Evolutionary conservation across 805 yeast genomes (phyloP).

Genomic region (Ogataea ganodermae): DNA sequence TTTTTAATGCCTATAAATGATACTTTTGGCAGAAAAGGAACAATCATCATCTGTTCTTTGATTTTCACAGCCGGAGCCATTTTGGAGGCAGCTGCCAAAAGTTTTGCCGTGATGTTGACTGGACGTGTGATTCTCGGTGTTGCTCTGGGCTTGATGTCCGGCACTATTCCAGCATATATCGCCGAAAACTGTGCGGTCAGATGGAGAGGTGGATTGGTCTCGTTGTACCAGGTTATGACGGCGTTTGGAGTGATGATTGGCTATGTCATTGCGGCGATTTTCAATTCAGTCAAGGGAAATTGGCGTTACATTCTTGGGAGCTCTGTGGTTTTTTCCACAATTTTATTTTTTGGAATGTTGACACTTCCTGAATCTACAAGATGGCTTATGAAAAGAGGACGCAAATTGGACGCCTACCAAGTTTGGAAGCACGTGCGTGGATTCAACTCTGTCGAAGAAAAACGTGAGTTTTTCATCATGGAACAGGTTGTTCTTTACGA

Average conservation of each 20-base stretch:
- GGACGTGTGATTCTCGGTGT: slow-evolving; percentile 60
- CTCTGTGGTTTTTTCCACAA: slow-evolving; percentile 57
- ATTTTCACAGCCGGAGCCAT: slow-evolving; percentile 62
- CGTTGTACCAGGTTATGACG: slow-evolving; percentile 60
- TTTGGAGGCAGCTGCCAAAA: slow-evolving; percentile 51
- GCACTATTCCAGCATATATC: slow-evolving; percentile 57
- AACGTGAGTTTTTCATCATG: slow-evolving; percentile 49
- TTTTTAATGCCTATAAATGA: slow-evolving; percentile 58
- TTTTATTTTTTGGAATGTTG: slow-evolving; percentile 49
- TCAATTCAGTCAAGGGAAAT: slow-evolving; percentile 53
- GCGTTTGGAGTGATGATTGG: slow-evolving; percentile 68
- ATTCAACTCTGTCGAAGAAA: slow-evolving; percentile 40
- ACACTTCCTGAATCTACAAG: slow-evolving; percentile 63
- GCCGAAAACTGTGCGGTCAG: slow-evolving; percentile 59
- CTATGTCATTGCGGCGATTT: slow-evolving; percentile 60
- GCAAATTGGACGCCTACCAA: slow-evolving; percentile 41
- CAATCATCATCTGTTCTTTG: slow-evolving; percentile 56
- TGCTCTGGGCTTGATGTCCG: slow-evolving; percentile 67
- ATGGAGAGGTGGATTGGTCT: slow-evolving; percentile 59
- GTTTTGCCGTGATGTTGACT: slow-evolving; percentile 52
- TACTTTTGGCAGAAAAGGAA: slow-evolving; percentile 52
- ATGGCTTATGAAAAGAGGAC: slow-evolving; percentile 52
- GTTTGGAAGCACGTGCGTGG: slow-evolving; percentile 56
- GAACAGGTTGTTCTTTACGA: slow-evolving; percentile 31
- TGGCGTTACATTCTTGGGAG: slow-evolving; percentile 69